Conservation (phyloP, 768 basidiomycete genomes). For the Epithele typhae region DNA sequence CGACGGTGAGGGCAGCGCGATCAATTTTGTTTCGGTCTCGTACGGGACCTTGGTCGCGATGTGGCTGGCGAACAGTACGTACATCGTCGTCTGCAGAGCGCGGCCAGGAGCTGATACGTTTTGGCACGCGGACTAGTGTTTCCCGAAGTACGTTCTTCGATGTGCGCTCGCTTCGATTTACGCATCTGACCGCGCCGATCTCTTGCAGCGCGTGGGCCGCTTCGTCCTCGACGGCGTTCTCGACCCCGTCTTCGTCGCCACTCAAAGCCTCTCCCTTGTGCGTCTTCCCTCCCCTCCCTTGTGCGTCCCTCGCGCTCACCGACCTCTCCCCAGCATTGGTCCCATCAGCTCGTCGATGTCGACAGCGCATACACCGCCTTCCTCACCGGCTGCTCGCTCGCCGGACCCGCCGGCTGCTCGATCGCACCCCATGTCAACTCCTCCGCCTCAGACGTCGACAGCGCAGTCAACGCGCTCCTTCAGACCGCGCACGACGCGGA, state of each 20-base stretch:
- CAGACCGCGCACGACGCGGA: not conserved
- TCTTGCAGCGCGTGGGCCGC: not conserved
- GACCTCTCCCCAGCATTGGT: not conserved
- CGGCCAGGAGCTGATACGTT: not conserved
- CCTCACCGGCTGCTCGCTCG: slow-evolving; percentile 6
- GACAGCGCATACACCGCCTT: slow-evolving; percentile 6
- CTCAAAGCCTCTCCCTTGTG: slow-evolving; percentile 1
- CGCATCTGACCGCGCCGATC: too few relatives aligned
- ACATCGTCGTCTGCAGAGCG: not conserved
- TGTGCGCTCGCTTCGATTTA: not conserved
- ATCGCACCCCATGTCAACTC: not conserved
- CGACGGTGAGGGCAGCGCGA: slow-evolving; percentile 1
- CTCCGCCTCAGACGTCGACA: not conserved
- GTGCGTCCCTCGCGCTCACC: not conserved
- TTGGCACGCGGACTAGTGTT: slow-evolving; percentile 2
- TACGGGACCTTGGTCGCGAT: slow-evolving; percentile 3
- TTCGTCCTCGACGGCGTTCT: slow-evolving; percentile 1
- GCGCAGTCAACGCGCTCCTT: not conserved
- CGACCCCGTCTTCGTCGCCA: not conserved
- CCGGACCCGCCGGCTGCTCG: slow-evolving; percentile 4
- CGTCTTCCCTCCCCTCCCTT: not conserved
- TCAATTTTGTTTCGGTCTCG: slow-evolving; percentile 3
- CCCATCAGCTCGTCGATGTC: not conserved
- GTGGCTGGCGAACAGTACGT: slow-evolving; percentile 2
- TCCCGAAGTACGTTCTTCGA: not conserved